These are phyloP conservation scores for Phytophthora colocasiae DNA, from an alignment of 352 stramenopile species.

Conservation along the genomic window DNA sequence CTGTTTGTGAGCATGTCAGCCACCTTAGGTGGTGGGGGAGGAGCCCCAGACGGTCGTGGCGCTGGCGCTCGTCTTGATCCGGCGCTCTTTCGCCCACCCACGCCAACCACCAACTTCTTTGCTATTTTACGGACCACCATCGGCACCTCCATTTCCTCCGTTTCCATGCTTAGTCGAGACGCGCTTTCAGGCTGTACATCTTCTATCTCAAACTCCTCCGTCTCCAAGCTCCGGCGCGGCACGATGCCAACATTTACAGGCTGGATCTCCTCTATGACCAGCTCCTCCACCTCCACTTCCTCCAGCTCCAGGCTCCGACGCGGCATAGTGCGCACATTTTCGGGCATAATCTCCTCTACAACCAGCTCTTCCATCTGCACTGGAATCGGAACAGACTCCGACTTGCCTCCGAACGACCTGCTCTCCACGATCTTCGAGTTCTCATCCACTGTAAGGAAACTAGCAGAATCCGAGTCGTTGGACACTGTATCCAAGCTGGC, in stretches of 20 bases:
- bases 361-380: conserved; percentile 53
- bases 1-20: conserved; percentile 38
- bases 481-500: conserved; percentile 37
- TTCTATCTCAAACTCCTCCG: conserved; percentile 19
- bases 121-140: conserved; percentile 58
- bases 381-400: conserved; percentile 17
- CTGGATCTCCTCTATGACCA: conserved; percentile 39
- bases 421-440: conserved; percentile 55
- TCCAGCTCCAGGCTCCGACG: conserved; percentile 35
- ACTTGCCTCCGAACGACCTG: conserved; percentile 31
- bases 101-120: conserved; percentile 49
- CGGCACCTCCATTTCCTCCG: conserved; percentile 43
- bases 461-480: conserved; percentile 44
- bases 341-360: conserved; percentile 61
- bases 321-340: conserved; percentile 33
- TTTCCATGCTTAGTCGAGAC: conserved; percentile 20
- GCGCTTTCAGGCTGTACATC: conserved; percentile 25
- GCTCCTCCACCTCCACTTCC: conserved; percentile 33
- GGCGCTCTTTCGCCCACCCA: conserved; percentile 43
- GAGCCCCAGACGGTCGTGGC: conserved; percentile 22
- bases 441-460: conserved; percentile 53
- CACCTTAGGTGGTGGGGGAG: conserved; percentile 39
- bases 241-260: conserved; percentile 32
- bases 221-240: conserved; percentile 22
- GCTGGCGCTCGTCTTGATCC: conserved; percentile 31